These are phyloP conservation scores for Alternaria consortialis DNA, from an alignment of 2,329 filamentous ascomycete species.

Conservation along the genomic window DNA sequence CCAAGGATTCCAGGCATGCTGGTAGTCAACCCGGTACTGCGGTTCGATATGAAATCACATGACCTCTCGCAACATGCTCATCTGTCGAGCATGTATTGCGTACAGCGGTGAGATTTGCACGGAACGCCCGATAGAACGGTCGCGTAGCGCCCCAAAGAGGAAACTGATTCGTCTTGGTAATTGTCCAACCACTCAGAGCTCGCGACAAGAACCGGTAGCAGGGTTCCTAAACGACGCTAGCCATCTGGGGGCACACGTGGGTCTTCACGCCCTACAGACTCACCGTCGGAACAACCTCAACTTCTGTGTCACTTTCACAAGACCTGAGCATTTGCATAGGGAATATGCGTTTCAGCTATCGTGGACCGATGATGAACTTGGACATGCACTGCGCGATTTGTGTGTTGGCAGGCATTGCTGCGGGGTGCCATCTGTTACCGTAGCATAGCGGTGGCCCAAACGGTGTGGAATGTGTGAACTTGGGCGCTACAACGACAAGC, in stretches of 20 bases:
- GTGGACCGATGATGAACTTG: constrained; percentile 11
- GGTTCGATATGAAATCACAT: constrained; percentile 24
- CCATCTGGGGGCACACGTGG: constrained; percentile 23
- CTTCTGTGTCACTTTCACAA: constrained; percentile 12
- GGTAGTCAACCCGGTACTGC: constrained; percentile 17
- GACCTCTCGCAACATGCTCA: constrained; percentile 22
- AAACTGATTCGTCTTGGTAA: constrained; percentile 17
- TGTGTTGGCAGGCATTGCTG: constrained; percentile 13
- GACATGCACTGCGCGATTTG: constrained; percentile 22
- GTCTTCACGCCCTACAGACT: constrained; percentile 26
- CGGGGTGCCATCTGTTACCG: constrained; percentile 11
- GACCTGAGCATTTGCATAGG: constrained; percentile 1
- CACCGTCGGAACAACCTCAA: constrained; percentile 30
- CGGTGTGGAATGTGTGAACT: constrained; percentile 12
- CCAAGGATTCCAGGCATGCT: constrained; percentile 3
- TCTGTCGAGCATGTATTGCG: constrained; percentile 20
- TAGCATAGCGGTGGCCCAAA: constrained; percentile 15
- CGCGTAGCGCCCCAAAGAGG: constrained; percentile 22
- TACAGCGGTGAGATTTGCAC: constrained; percentile 34
- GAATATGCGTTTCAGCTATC: constrained; percentile 3
- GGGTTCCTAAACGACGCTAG: constrained; percentile 21
- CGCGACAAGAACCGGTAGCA: constrained; percentile 19
- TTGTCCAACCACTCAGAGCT: constrained; percentile 24
- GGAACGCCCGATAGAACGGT: constrained; percentile 28
- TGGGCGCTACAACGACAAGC: neutral